These are phyloP conservation scores for Plantago major DNA, from an alignment of 257 asterid species.

Conservation along the genomic window DNA sequence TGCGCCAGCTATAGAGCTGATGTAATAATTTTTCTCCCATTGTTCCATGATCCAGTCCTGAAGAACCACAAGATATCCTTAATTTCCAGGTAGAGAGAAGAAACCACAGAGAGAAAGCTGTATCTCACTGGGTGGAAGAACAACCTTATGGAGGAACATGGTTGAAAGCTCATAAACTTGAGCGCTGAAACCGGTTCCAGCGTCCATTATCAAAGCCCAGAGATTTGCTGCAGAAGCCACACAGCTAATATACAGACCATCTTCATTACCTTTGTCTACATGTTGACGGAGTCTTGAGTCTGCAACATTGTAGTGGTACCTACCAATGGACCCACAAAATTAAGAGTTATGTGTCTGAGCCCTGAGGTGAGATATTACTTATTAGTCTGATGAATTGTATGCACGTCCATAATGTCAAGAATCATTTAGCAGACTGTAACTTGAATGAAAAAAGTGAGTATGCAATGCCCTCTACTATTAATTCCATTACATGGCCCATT, in stretches of 20 bases:
- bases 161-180: constrained; percentile 95
- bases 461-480: no score
- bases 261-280: constrained; percentile 93
- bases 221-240: constrained; percentile 90
- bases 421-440: no score
- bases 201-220: constrained; percentile 99
- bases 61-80: constrained; percentile 2
- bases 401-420: not conserved
- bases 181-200: constrained; percentile 81
- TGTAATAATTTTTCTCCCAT: constrained; percentile 95
- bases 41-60: constrained; percentile 99
- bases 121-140: constrained; percentile 9
- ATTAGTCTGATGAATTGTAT: not conserved
- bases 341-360: not conserved
- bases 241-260: constrained; percentile 84
- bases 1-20: constrained; percentile 97
- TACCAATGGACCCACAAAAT: constrained; percentile 22
- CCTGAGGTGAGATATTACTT: not conserved
- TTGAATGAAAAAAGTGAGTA: no score
- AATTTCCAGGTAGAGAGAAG: not conserved
- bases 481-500: no score
- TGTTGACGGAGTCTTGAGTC: constrained; percentile 73
- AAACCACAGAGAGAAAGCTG: not conserved
- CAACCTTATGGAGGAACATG: constrained; percentile 86
- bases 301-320: constrained; percentile 83